Evolutionary conservation across 2,329 filamentous ascomycete genomes (phyloP).

Genomic region (Reticulascus tulasneorum): DNA sequence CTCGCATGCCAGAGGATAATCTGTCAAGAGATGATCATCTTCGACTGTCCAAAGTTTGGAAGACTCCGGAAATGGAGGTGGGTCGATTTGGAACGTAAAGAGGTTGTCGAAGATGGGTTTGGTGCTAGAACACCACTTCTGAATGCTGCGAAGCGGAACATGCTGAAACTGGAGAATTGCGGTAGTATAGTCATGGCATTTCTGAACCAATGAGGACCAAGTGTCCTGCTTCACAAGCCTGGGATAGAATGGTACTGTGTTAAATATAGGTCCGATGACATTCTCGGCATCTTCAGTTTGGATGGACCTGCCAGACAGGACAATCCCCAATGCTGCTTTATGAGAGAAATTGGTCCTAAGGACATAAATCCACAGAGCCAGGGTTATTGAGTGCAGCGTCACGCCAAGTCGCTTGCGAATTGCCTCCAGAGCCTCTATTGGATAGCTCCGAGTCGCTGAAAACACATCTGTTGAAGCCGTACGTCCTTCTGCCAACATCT

Average conservation of each 20-base stretch:
- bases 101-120: conserved; percentile 69
- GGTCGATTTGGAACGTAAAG: conserved; percentile 72
- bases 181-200: conserved; percentile 69
- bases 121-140: conserved; percentile 72
- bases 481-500: conserved; percentile 14
- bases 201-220: conserved; percentile 57
- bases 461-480: conserved; percentile 1
- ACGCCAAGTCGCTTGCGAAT: conserved; percentile 60
- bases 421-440: conserved; percentile 36
- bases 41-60: conserved; percentile 50
- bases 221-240: conserved; percentile 38
- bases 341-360: conserved; percentile 48
- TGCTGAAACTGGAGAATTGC: conserved; percentile 69
- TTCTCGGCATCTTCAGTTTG: conserved; percentile 61
- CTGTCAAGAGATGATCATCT: conserved; percentile 46
- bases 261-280: conserved; percentile 81
- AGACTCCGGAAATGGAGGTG: conserved; percentile 19
- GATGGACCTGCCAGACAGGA: conserved; percentile 75
- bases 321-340: conserved; percentile 61
- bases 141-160: conserved; percentile 72
- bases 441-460: conserved; percentile 5
- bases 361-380: conserved; percentile 68
- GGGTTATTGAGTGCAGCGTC: conserved; percentile 74
- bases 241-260: conserved; percentile 73
- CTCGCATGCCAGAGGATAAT: conserved; percentile 78